Percentiles rank a stretch among this genome's conserved stretches.
These are phyloP conservation scores for Fusarium circinatum DNA, from an alignment of 2,329 filamentous ascomycete genomes.

Conservation along the genomic window DNA sequence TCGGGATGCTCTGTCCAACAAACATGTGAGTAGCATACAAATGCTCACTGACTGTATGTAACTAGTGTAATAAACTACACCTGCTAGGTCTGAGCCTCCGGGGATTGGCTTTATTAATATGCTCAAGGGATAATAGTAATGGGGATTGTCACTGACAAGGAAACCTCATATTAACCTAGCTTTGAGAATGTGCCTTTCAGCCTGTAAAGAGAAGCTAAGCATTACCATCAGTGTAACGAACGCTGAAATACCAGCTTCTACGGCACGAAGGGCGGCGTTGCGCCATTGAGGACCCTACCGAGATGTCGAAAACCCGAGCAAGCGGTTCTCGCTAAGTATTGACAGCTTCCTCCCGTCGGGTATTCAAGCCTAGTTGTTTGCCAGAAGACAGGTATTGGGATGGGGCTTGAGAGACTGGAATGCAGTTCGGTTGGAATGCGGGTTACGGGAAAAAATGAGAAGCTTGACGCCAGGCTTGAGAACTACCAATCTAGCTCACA, in stretches of 20 bases:
- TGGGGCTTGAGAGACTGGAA: slow-evolving; percentile 15
- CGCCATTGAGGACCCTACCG: slow-evolving; percentile 20
- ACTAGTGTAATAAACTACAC: neutral
- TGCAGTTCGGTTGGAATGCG: slow-evolving; percentile 18
- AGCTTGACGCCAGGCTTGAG: slow-evolving; percentile 12
- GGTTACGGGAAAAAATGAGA: slow-evolving; percentile 8
- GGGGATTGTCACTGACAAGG: neutral
- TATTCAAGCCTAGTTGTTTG: neutral
- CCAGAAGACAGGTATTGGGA: neutral
- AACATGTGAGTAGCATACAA: neutral
- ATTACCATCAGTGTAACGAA: neutral
- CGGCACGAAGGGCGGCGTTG: slow-evolving; percentile 1
- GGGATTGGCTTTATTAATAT: neutral
- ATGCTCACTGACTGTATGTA: neutral
- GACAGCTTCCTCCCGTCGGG: neutral
- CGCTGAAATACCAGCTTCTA: too few relatives aligned
- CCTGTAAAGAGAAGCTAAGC: neutral
- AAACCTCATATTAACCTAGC: neutral
- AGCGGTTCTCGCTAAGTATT: slow-evolving; percentile 22
- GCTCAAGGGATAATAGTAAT: neutral
- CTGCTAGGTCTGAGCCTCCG: neutral
- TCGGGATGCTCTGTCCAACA: neutral
- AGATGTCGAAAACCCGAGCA: slow-evolving; percentile 14
- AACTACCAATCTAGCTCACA: neutral
- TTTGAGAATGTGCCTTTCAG: neutral